phyloP scores from a whole-genome alignment of 495 filamentous ascomycete species.

The Aspergillus taichungensis region DNA sequence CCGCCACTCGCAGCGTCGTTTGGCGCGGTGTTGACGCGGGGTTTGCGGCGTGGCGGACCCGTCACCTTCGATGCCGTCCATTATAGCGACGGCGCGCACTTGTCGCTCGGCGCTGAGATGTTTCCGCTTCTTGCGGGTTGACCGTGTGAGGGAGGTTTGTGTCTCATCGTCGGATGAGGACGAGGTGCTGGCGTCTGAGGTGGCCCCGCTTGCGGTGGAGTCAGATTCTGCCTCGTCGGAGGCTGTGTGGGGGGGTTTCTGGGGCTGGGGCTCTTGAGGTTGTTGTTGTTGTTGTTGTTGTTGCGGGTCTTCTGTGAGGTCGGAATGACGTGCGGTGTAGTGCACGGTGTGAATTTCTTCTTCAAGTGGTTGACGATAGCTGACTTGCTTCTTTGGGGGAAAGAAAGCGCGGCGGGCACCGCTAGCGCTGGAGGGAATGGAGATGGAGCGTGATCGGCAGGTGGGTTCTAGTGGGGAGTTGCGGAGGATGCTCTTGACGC shows the following conservation, averaged over 20 bases:
- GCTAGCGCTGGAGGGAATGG: constrained; percentile 28
- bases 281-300: neutral
- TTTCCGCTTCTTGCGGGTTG: constrained; percentile 25
- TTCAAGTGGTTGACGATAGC: constrained; percentile 42
- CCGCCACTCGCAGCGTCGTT: constrained; percentile 46
- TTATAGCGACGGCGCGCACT: constrained; percentile 33
- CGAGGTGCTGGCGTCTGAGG: constrained; percentile 29
- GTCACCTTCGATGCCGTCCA: constrained; percentile 27
- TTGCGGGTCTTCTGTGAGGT: constrained; percentile 25
- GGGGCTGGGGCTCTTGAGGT: neutral
- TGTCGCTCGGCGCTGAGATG: constrained; percentile 30
- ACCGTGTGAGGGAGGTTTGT: constrained; percentile 14
- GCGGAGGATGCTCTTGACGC: constrained; percentile 64
- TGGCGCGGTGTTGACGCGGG: constrained; percentile 39
- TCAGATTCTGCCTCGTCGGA: constrained; percentile 31
- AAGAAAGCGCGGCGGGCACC: constrained; percentile 42
- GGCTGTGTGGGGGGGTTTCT: constrained; percentile 3
- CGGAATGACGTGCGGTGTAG: constrained; percentile 46
- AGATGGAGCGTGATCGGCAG: constrained; percentile 27
- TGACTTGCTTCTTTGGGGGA: constrained; percentile 49
- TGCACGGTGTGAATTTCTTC: constrained; percentile 46
- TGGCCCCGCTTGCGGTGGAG: constrained; percentile 15
- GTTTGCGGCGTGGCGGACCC: constrained; percentile 38
- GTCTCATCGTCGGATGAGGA: constrained; percentile 29
- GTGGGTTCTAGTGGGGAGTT: constrained; percentile 53